Evolutionary conservation across 805 yeast genomes (phyloP).

Genomic region (Wickerhamomyces rabaulensis): DNA sequence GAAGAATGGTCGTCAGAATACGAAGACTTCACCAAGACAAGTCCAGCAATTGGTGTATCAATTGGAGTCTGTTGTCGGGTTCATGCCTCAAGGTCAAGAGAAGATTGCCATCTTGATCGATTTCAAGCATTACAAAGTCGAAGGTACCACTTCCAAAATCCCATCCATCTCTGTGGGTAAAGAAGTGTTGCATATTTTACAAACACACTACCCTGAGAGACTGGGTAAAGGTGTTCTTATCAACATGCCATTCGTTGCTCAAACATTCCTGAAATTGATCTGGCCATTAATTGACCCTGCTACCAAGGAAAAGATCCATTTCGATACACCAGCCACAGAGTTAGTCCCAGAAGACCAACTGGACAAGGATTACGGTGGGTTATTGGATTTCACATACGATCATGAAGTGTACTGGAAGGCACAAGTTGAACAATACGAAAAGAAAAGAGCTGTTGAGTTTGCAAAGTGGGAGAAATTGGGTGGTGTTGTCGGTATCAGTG

Average conservation of each 20-base stretch:
- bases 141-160: slow-evolving; percentile 46
- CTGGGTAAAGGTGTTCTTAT: slow-evolving; percentile 88
- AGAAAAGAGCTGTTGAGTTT: slow-evolving; percentile 58
- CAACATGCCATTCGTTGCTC: slow-evolving; percentile 90
- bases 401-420: slow-evolving; percentile 79
- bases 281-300: slow-evolving; percentile 96
- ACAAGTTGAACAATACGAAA: slow-evolving; percentile 53
- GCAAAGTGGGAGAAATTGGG: slow-evolving; percentile 71
- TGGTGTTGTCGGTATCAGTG: slow-evolving; percentile 69
- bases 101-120: slow-evolving; percentile 87
- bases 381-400: slow-evolving; percentile 74
- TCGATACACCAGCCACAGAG: slow-evolving; percentile 79
- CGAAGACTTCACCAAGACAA: slow-evolving; percentile 83
- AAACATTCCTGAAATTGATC: slow-evolving; percentile 86
- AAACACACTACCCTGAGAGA: slow-evolving; percentile 96
- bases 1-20: slow-evolving; percentile 94
- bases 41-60: slow-evolving; percentile 93
- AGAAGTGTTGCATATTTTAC: slow-evolving; percentile 88
- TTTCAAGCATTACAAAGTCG: slow-evolving; percentile 66
- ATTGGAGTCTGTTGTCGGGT: slow-evolving; percentile 89
- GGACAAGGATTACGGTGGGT: slow-evolving; percentile 82
- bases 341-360: slow-evolving; percentile 80
- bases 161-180: slow-evolving; percentile 90
- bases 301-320: slow-evolving; percentile 89
- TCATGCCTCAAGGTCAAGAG: slow-evolving; percentile 96